Evolutionary conservation across 257 asterid species (phyloP), one percentile per base, ranked within the genome.

Genomic region (Nicotiana undulata): DNA sequence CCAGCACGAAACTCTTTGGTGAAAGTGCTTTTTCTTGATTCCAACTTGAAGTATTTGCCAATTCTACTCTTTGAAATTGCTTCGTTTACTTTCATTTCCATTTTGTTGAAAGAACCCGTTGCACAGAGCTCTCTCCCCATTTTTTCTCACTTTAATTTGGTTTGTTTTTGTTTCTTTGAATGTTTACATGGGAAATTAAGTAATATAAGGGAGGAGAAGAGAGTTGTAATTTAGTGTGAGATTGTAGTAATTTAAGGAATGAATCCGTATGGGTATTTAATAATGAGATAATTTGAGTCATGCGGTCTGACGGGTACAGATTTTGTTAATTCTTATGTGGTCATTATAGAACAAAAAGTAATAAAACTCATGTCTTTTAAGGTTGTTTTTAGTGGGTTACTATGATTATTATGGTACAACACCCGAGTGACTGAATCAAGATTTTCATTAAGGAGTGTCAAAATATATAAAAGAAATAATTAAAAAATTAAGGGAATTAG

Each of bases 1-100:
- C 89, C 96, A 9, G 97, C 97, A 0, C 92, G 88, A 9, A 90
- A 20, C 65, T 93, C 97, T 37, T 56, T 80, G 3, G 89, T 83
- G 59, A 91, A 89, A 53, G 86, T 68, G 76, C 83, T 90, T 46
- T 88, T 90, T 77, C 97, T 87, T 2, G 85, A 79, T 51, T 90
- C 92, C 53, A 93, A 55, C 85, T 90, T 93, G 91, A 93, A 91
- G 85, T 79, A 91, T 53, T 64, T 87, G 3, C 97, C 97, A 6
- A 89, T 51, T 65, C 58, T 85, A 85, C 92, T 85, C 80, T 88
- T 88, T 60, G 92, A 85, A 61, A 91, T 68, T 2, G 87, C 66
- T 37, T 88, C 85, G 63, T 93, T 89, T 26, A 91, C 24, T 31
- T 83, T 80, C 31, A 74, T 76, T 55, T 82, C 87, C 86, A 87